Evolutionary conservation across 768 basidiomycete species (phyloP), one percentile per base, ranked within the genome.

Genomic region (Terana coerulea): DNA sequence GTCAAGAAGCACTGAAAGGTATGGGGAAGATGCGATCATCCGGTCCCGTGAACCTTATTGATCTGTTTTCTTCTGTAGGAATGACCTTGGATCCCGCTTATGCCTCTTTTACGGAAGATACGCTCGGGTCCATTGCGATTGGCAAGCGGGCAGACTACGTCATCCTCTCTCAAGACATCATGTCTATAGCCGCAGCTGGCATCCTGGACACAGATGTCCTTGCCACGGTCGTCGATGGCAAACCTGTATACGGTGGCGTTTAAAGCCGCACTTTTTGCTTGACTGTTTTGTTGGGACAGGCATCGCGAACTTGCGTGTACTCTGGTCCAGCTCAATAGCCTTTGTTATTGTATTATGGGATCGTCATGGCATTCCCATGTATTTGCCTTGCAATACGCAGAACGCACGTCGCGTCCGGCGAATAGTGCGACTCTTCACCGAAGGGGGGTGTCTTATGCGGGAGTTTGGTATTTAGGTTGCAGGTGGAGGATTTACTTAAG

Each of bases 61-160:
- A 17, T 31, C 33, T 43, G 34, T 30, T 41, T 29, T 25, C n/a
- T 41, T 28, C 15, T 35, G 22, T 55, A 88, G 86, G 91, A 17
- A 89, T 95, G 84, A 95, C 92, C 2, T 78, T 90, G 31, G 86
- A 91, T 60, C 80, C 90, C 6, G 92, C 92, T 0, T 93, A 88
- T 64, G 92, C 94, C 14, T 86, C 88, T 0, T 94, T 95, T 69
- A 81, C 81, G 0, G 89, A 92, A 59, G 62, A 76, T 35, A 69
- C 61, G 3, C 74, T 90, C 8, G 94, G 94, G n/a, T 88, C 88
- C 3, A 75, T 97, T 33, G 77, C 79, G 34, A 67, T 76, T 1
- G 91, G 92, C 15, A 93, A 92, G 63, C 74, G 78, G 26, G 94
- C 91, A 5, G 94, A 98, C 67, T 89, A 85, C 58, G 84, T 88